phyloP scores from a whole-genome alignment of 495 filamentous ascomycete genomes.

The Xylaria scruposa region DNA sequence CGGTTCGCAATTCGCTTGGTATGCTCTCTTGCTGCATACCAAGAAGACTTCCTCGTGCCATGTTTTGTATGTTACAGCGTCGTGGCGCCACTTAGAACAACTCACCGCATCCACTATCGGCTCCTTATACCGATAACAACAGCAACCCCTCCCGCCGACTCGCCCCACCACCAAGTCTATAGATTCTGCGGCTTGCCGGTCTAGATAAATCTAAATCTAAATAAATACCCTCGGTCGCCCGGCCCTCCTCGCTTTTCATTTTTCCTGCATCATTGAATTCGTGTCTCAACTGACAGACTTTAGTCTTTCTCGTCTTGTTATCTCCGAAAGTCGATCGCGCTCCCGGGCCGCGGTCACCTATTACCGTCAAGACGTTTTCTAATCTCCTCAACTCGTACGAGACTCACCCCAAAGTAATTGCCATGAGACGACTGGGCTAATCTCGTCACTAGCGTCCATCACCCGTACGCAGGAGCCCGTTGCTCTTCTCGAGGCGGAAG shows the following conservation, averaged over 20 bases:
- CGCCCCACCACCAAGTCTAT: background rate
- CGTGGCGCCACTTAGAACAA: constrained; percentile 11
- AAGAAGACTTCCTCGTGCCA: background rate
- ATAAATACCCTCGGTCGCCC: constrained; percentile 14
- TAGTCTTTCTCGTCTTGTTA: constrained; percentile 13
- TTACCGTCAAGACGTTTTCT: constrained; percentile 84
- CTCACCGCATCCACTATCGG: constrained; percentile 23
- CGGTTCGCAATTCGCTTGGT: background rate
- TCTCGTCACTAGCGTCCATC: constrained; percentile 71
- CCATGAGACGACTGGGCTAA: constrained; percentile 23
- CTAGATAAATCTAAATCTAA: constrained; percentile 5
- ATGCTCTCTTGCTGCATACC: background rate
- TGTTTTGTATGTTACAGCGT: background rate
- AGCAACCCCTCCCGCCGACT: constrained; percentile 7
- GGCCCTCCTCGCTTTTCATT: background rate
- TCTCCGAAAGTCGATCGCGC: constrained; percentile 56
- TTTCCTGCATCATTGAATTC: background rate
- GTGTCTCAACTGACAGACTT: background rate
- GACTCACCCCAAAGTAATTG: constrained; percentile 20
- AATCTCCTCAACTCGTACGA: constrained; percentile 88
- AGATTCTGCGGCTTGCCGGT: background rate
- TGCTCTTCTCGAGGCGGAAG: constrained; percentile 89
- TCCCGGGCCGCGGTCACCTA: constrained; percentile 60
- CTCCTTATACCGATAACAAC: constrained; percentile 17
- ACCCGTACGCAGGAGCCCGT: constrained; percentile 97